phyloP scores from a whole-genome alignment of 1,284 basidiomycete genomes.

The Leccinum subfulvum region DNA sequence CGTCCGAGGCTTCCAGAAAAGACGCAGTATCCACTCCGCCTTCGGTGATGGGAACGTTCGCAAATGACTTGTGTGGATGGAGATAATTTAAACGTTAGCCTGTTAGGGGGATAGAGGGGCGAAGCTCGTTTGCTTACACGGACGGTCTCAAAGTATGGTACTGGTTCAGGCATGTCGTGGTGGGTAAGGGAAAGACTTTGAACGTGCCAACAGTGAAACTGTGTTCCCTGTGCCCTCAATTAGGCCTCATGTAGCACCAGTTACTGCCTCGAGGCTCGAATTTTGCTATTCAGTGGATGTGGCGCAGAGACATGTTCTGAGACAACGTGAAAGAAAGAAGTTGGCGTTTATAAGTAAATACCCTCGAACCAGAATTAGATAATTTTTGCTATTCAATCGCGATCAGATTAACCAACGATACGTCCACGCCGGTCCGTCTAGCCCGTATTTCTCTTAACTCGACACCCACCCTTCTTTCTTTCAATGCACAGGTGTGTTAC shows the following conservation, averaged over 20 bases:
- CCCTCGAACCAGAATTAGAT: constrained; percentile 23
- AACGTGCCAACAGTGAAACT: neutral
- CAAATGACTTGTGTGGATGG: constrained; percentile 65
- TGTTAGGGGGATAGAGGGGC: neutral
- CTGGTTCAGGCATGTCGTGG: constrained; percentile 23
- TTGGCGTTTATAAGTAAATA: constrained; percentile 16
- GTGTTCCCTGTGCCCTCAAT: neutral
- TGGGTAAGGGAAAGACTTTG: constrained; percentile 9
- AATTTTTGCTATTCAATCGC: constrained; percentile 19
- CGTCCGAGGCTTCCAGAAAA: constrained; percentile 90
- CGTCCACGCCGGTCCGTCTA: constrained; percentile 9
- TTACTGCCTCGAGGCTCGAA: constrained; percentile 31
- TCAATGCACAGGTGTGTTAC: neutral
- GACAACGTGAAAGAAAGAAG: constrained; percentile 26
- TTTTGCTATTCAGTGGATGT: constrained; percentile 20
- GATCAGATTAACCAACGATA: constrained; percentile 18
- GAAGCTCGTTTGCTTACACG: constrained; percentile 45
- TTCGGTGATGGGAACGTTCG: constrained; percentile 76
- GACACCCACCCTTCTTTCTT: neutral
- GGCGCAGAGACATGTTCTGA: constrained; percentile 23
- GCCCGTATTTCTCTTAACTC: constrained; percentile 4
- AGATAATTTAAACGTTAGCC: neutral
- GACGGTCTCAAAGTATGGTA: constrained; percentile 81
- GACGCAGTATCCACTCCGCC: constrained; percentile 78
- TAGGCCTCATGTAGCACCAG: constrained; percentile 21